Percentiles rank a stretch among this genome's conserved stretches.
phyloP scores from a whole-genome alignment of 129 eudicot species.

The Arctium minus region DNA sequence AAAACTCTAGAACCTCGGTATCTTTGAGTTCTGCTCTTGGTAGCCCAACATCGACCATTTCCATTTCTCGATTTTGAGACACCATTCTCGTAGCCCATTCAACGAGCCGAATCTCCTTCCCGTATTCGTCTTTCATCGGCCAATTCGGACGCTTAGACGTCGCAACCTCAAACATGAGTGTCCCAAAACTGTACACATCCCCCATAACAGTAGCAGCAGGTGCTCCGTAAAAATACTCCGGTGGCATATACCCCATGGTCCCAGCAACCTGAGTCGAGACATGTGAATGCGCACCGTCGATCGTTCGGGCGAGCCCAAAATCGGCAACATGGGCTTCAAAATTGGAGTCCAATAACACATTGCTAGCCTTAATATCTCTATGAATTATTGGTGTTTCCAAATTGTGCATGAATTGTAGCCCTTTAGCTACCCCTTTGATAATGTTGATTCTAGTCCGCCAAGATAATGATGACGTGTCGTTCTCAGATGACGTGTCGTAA shows the following conservation, averaged over 20 bases:
- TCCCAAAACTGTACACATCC: conserved; percentile 89
- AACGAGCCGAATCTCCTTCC: conserved; percentile 52
- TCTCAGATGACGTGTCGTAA: conserved; percentile 39
- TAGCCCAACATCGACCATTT: conserved; percentile 54
- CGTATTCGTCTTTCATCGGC: conserved; percentile 46
- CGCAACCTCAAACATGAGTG: conserved; percentile 58
- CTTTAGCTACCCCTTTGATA: conserved; percentile 61
- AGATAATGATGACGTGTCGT: conserved; percentile 36
- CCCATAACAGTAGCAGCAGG: conserved; percentile 55
- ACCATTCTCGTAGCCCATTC: conserved; percentile 60
- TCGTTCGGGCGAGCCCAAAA: conserved; percentile 73
- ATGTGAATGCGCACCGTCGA: conserved; percentile 55
- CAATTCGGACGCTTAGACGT: conserved; percentile 65
- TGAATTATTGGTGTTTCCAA: conserved; percentile 64
- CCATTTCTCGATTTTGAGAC: conserved; percentile 37
- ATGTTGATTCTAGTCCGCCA: conserved; percentile 62
- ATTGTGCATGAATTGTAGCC: conserved; percentile 66
- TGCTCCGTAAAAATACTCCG: conserved; percentile 66
- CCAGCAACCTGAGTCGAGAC: conserved; percentile 96
- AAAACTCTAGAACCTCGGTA: conserved; percentile 43
- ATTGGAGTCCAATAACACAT: conserved; percentile 53
- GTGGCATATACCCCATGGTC: conserved; percentile 98
- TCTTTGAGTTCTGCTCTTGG: conserved; percentile 41
- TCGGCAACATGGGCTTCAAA: conserved; percentile 91
- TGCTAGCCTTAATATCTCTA: conserved; percentile 86